Conservation (phyloP, 2,329 filamentous ascomycete genomes). For the Alternaria alternata region DNA sequence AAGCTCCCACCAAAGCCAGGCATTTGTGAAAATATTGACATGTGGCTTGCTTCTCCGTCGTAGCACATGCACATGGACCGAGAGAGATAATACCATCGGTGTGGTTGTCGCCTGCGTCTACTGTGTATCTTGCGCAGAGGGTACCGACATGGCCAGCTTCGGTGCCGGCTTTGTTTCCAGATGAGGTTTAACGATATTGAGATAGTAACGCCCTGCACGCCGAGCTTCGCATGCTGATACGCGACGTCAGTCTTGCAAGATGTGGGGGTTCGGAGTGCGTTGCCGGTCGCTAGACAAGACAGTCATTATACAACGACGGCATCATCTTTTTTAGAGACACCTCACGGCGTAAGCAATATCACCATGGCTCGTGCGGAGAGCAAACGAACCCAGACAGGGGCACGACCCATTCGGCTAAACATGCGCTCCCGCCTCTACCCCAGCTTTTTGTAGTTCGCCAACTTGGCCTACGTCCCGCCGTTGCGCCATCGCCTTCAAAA, state of each 20-base stretch:
- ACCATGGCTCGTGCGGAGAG: background rate
- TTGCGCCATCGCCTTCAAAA: slow-evolving; percentile 13
- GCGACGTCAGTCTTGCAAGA: slow-evolving; percentile 1
- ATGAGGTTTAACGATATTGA: slow-evolving; percentile 25
- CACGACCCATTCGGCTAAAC: slow-evolving; percentile 11
- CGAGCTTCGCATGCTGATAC: background rate
- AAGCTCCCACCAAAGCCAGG: slow-evolving; percentile 4
- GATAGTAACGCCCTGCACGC: slow-evolving; percentile 9
- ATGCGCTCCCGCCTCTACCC: slow-evolving; percentile 10
- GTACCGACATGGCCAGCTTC: background rate
- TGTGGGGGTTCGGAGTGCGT: slow-evolving; percentile 15
- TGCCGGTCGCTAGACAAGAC: slow-evolving; percentile 15
- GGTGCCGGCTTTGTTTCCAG: slow-evolving; percentile 39
- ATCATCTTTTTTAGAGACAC: background rate
- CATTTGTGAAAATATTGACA: slow-evolving; percentile 9
- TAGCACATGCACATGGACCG: slow-evolving; percentile 18
- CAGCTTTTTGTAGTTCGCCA: slow-evolving; percentile 13
- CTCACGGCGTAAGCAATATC: background rate
- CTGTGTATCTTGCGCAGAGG: background rate
- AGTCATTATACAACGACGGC: background rate
- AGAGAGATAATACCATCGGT: slow-evolving; percentile 4
- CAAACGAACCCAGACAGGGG: background rate
- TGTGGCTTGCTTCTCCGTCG: slow-evolving; percentile 25
- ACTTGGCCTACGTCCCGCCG: slow-evolving; percentile 4
- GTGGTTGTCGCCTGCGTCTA: background rate